phyloP scores from a whole-genome alignment of 2,329 filamentous ascomycete species.

The Nothophoma quercina region DNA sequence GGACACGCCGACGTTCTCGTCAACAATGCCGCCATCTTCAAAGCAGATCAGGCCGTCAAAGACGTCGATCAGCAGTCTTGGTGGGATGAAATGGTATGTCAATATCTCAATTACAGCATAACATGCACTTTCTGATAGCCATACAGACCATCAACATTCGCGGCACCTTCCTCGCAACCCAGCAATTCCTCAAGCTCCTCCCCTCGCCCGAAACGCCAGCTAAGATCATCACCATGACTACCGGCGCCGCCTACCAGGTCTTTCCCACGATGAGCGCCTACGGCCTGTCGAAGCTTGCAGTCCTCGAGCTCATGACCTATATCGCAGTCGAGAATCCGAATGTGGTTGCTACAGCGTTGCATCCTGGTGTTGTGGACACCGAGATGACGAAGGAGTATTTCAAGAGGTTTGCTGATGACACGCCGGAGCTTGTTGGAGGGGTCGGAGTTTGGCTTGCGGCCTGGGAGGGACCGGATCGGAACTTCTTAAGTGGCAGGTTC shows the following conservation, averaged over 20 bases:
- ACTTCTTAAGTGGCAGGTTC: constrained; percentile 37
- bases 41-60: constrained; percentile 21
- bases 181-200: constrained; percentile 40
- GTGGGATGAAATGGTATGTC: constrained; percentile 33
- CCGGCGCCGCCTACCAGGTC: constrained; percentile 22
- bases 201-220: constrained; percentile 26
- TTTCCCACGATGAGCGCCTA: constrained; percentile 26
- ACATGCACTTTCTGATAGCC: neutral
- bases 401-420: constrained; percentile 30
- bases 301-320: constrained; percentile 27
- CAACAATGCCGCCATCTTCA: constrained; percentile 29
- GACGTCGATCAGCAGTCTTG: constrained; percentile 28
- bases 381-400: constrained; percentile 21
- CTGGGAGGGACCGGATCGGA: constrained; percentile 26
- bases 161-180: constrained; percentile 44
- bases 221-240: constrained; percentile 33
- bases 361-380: constrained; percentile 27
- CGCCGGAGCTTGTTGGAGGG: constrained; percentile 39
- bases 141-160: constrained; percentile 45
- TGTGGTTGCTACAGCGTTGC: constrained; percentile 27
- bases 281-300: constrained; percentile 27
- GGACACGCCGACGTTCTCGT: constrained; percentile 33
- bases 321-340: constrained; percentile 30
- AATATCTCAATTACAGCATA: neutral
- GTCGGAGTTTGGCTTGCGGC: constrained; percentile 36